A percentile compares a stretch with the other conserved stretches of the same genome.
phyloP scores from a whole-genome alignment of 1,139 yeast species.

The Yamadazyma friedrichii region DNA sequence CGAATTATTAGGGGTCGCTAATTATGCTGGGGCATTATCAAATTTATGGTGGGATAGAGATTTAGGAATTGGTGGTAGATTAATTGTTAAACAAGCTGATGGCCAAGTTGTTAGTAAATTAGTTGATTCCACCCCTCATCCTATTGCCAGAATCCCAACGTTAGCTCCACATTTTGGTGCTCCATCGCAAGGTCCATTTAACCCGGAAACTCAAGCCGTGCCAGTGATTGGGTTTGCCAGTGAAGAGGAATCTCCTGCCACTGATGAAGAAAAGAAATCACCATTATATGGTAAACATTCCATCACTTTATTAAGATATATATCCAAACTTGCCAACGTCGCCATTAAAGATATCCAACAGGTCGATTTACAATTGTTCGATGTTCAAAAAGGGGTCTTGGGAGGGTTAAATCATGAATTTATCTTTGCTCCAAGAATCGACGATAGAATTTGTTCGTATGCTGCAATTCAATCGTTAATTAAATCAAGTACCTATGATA shows the following conservation, averaged over 20 bases:
- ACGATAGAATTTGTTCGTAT: constrained; percentile 45
- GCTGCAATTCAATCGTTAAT: constrained; percentile 39
- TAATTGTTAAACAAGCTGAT: constrained; percentile 28
- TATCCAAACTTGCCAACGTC: constrained; percentile 29
- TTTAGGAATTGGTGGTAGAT: constrained; percentile 47
- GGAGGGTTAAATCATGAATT: constrained; percentile 44
- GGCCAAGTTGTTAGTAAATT: constrained; percentile 22
- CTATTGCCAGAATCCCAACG: constrained; percentile 43
- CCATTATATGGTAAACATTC: constrained; percentile 42
- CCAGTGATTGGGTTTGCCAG: constrained; percentile 39
- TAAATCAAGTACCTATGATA: constrained; percentile 15
- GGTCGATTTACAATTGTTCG: constrained; percentile 42
- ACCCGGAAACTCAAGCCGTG: constrained; percentile 40
- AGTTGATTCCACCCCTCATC: constrained; percentile 36
- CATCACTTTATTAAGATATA: constrained; percentile 32
- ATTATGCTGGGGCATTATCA: constrained; percentile 40
- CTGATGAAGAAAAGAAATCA: constrained; percentile 32
- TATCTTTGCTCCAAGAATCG: constrained; percentile 43
- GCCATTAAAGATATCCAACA: constrained; percentile 27
- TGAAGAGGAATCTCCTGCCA: constrained; percentile 21
- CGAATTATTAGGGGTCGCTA: constrained; percentile 44
- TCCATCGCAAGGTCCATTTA: constrained; percentile 31
- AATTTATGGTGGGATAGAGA: constrained; percentile 45
- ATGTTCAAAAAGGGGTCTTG: constrained; percentile 38
- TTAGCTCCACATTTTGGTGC: constrained; percentile 43